phyloP scores from a whole-genome alignment of 495 filamentous ascomycete species.

The Daldinia bambusicola region DNA sequence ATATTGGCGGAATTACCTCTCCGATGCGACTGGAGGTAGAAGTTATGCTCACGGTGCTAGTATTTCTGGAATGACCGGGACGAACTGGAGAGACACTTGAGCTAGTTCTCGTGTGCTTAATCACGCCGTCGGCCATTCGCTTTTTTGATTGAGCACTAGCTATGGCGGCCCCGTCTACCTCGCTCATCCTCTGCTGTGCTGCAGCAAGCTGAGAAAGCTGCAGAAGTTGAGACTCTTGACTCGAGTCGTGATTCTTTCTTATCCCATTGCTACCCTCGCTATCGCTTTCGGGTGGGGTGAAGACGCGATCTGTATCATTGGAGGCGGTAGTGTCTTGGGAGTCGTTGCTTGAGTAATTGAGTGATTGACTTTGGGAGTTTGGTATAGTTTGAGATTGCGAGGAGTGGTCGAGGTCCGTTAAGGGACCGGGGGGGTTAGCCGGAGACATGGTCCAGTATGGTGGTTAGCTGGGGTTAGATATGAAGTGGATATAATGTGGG shows the following conservation, averaged over 20 bases:
- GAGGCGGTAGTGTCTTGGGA: constrained; percentile 57
- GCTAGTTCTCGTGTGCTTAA: constrained; percentile 61
- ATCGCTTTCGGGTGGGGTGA: constrained; percentile 61
- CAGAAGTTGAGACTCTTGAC: constrained; percentile 61
- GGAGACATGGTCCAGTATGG: constrained; percentile 33
- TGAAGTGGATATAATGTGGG: background rate
- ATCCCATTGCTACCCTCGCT: constrained; percentile 52
- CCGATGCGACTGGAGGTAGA: constrained; percentile 72
- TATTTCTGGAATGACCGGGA: constrained; percentile 72
- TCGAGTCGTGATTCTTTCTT: constrained; percentile 52
- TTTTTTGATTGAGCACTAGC: constrained; percentile 59
- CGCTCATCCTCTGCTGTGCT: constrained; percentile 58
- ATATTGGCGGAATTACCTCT: constrained; percentile 67
- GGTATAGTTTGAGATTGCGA: constrained; percentile 28
- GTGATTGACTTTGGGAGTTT: constrained; percentile 35
- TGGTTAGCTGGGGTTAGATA: background rate
- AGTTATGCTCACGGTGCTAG: constrained; percentile 67
- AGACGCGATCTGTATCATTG: constrained; percentile 56
- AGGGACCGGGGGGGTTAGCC: constrained; percentile 1
- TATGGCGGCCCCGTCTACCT: constrained; percentile 37
- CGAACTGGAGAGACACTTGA: constrained; percentile 53
- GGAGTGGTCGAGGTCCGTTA: constrained; percentile 13
- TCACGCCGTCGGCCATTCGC: constrained; percentile 71
- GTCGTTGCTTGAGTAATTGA: constrained; percentile 52
- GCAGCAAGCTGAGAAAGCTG: constrained; percentile 65